A percentile compares a stretch with the other conserved stretches of the same genome.
phyloP scores from a whole-genome alignment of 495 filamentous ascomycete species.

The Endocarpon pusillum region DNA sequence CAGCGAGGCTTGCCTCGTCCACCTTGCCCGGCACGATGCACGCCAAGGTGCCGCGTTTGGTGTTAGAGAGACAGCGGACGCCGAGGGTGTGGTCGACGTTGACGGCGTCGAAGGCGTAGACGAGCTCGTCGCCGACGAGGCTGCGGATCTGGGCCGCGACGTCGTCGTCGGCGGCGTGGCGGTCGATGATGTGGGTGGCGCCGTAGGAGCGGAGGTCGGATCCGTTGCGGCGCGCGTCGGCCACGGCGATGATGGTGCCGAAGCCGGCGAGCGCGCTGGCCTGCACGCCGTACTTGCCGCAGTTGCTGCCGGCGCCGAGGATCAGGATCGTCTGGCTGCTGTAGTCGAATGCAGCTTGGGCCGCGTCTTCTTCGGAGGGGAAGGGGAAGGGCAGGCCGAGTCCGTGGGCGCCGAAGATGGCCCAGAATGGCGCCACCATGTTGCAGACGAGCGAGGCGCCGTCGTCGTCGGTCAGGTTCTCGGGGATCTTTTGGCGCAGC shows the following conservation, averaged over 20 bases:
- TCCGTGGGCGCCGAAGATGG: constrained; percentile 14
- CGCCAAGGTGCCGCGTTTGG: constrained; percentile 15
- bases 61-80: constrained; percentile 14
- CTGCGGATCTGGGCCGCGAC: constrained; percentile 12
- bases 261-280: constrained; percentile 13
- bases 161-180: constrained; percentile 8
- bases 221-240: too few species aligned
- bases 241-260: constrained; percentile 13
- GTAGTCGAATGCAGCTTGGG: too few species aligned
- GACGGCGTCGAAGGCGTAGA: constrained; percentile 17
- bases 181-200: constrained; percentile 20
- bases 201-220: constrained; percentile 11
- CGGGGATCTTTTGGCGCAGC: constrained; percentile 10
- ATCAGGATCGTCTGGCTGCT: constrained; percentile 11
- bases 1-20: constrained; percentile 8
- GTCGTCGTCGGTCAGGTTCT: constrained; percentile 12
- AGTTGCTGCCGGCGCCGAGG: constrained; percentile 17
- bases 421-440: constrained; percentile 10
- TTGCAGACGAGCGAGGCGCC: constrained; percentile 15
- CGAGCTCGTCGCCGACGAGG: constrained; percentile 16
- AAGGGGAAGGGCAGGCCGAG: constrained; percentile 9
- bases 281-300: constrained; percentile 17
- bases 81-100: constrained; percentile 11
- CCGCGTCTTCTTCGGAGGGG: constrained; percentile 3
- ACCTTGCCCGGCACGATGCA: constrained; percentile 6